phyloP scores from a whole-genome alignment of 495 filamentous ascomycete species.

The Margaritispora aquatica region DNA sequence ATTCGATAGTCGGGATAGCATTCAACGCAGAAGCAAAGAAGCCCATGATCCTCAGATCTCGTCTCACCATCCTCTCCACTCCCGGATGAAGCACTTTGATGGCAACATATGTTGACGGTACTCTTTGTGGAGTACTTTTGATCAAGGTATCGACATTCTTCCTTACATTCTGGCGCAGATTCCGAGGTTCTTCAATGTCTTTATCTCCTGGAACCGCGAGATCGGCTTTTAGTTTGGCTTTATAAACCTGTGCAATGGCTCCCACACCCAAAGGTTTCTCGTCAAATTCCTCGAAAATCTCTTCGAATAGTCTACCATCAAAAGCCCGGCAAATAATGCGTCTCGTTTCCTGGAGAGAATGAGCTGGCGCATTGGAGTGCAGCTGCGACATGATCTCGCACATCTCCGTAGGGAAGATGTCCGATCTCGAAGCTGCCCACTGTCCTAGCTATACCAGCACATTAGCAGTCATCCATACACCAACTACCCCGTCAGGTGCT shows the following conservation, averaged over 20 bases:
- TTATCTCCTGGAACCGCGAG: conserved; percentile 59
- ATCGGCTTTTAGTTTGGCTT: conserved; percentile 81
- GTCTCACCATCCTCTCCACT: conserved; percentile 80
- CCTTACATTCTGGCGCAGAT: conserved; percentile 59
- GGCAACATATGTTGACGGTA: conserved; percentile 90
- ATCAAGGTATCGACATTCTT: conserved; percentile 81
- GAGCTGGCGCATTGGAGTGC: conserved; percentile 89
- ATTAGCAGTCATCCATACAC: conserved; percentile 13
- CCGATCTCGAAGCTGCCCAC: conserved; percentile 96
- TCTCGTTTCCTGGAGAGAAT: conserved; percentile 77
- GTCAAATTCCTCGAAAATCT: conserved; percentile 97
- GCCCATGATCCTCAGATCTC: conserved; percentile 88
- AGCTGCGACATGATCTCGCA: conserved; percentile 91
- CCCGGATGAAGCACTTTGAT: conserved; percentile 94
- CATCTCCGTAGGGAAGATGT: conserved; percentile 94
- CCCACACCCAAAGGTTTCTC: conserved; percentile 88
- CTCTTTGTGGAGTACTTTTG: conserved; percentile 76
- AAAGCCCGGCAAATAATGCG: conserved; percentile 76
- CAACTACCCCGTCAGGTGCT: background rate
- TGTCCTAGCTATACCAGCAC: conserved; percentile 68
- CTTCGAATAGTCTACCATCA: conserved; percentile 67
- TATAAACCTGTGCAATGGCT: conserved; percentile 97
- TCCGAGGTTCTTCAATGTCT: conserved; percentile 41
- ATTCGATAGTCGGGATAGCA: conserved; percentile 89
- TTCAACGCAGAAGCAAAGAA: conserved; percentile 88